Evolutionary conservation across 2,329 filamentous ascomycete genomes (phyloP).

Genomic region (Fusarium sp.): DNA sequence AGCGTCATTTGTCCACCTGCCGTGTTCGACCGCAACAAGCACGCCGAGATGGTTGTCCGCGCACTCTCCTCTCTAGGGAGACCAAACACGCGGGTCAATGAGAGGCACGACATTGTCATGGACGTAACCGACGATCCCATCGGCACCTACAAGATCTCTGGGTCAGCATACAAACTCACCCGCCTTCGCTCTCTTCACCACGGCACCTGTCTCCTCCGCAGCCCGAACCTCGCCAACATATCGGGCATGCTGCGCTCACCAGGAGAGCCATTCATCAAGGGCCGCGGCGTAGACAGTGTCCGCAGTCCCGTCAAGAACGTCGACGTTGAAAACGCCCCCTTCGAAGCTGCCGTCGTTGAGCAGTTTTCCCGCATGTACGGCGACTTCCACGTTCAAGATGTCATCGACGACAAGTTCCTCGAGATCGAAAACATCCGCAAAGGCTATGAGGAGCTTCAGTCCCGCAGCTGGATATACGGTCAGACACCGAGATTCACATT

Average conservation of each 20-base stretch:
- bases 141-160: constrained; percentile 78
- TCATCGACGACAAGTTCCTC: constrained; percentile 60
- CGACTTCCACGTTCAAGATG: constrained; percentile 45
- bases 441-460: constrained; percentile 54
- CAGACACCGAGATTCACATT: constrained; percentile 88
- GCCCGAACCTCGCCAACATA: constrained; percentile 75
- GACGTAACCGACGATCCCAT: constrained; percentile 49
- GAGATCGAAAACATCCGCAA: constrained; percentile 58
- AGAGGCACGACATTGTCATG: constrained; percentile 91
- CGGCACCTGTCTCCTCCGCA: constrained; percentile 84
- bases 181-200: constrained; percentile 84
- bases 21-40: constrained; percentile 80
- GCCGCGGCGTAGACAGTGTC: constrained; percentile 89
- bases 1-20: constrained; percentile 83
- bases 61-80: constrained; percentile 71
- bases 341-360: constrained; percentile 63
- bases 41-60: constrained; percentile 92
- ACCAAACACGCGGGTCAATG: constrained; percentile 75
- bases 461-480: constrained; percentile 77
- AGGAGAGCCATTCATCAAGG: constrained; percentile 75
- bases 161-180: constrained; percentile 94
- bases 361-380: constrained; percentile 76
- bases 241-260: constrained; percentile 78
- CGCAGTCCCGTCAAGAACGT: constrained; percentile 85
- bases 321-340: constrained; percentile 57